A percentile compares a stretch with the other conserved stretches of the same genome.
phyloP scores from a whole-genome alignment of 2,329 filamentous ascomycete species.

The Didymella pinodella region DNA sequence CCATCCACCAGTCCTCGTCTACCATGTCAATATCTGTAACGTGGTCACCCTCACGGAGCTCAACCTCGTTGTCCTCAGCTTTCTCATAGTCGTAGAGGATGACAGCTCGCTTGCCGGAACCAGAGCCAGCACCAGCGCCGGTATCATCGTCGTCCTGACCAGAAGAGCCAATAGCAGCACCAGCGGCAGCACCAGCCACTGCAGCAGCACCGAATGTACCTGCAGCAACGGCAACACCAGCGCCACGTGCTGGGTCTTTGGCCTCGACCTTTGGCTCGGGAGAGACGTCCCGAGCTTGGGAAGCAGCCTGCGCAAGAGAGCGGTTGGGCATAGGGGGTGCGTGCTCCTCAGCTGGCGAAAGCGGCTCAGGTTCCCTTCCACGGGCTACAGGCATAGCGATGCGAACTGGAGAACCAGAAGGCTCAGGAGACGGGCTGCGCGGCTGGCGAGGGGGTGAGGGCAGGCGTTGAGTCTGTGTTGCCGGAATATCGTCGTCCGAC shows the following conservation, averaged over 20 bases:
- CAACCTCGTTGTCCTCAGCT: slow-evolving; percentile 95
- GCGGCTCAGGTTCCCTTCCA: slow-evolving; percentile 59
- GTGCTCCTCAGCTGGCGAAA: slow-evolving; percentile 60
- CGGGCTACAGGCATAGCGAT: slow-evolving; percentile 86
- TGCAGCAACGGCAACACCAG: slow-evolving; percentile 56
- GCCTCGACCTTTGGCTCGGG: slow-evolving; percentile 71
- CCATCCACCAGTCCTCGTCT: slow-evolving; percentile 99
- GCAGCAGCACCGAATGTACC: slow-evolving; percentile 54
- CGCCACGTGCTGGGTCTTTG: slow-evolving; percentile 61
- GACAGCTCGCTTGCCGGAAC: slow-evolving; percentile 73
- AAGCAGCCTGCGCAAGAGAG: slow-evolving; percentile 68
- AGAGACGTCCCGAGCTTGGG: slow-evolving; percentile 69
- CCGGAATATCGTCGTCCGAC: slow-evolving; percentile 58
- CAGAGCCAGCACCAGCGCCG: slow-evolving; percentile 31
- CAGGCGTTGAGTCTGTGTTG: slow-evolving; percentile 60
- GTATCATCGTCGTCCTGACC: slow-evolving; percentile 44
- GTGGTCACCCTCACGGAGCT: slow-evolving; percentile 85
- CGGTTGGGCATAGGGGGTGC: slow-evolving; percentile 68
- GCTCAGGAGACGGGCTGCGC: slow-evolving; percentile 59
- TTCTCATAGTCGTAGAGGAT: slow-evolving; percentile 97
- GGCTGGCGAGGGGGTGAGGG: slow-evolving; percentile 53
- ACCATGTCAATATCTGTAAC: slow-evolving; percentile 96
- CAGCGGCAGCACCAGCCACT: slow-evolving; percentile 55
- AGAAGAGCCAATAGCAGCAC: slow-evolving; percentile 50
- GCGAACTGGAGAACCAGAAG: slow-evolving; percentile 77